phyloP scores from a whole-genome alignment of 371 early-diverging fungal genomes.

The Actinomortierella ambigua region DNA sequence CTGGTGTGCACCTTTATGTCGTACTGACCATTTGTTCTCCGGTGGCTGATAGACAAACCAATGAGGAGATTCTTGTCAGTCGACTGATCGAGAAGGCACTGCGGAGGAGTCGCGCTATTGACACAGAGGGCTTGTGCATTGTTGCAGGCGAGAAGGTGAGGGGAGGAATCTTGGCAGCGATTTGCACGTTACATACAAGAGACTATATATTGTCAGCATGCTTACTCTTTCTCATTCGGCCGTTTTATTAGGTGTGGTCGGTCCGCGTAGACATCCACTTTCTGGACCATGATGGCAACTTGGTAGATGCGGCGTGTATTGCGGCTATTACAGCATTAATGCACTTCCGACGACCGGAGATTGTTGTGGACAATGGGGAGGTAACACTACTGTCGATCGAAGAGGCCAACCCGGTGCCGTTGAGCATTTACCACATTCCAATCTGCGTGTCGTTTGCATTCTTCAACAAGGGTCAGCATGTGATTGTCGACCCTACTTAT shows the following conservation, averaged over 20 bases:
- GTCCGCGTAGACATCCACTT: constrained; percentile 91
- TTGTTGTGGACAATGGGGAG: constrained; percentile 88
- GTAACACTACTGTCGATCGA: constrained; percentile 57
- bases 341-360: constrained; percentile 94
- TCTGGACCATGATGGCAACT: constrained; percentile 92
- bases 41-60: constrained; percentile 56
- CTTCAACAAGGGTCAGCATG: constrained; percentile 77
- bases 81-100: constrained; percentile 90
- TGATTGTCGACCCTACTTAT: constrained; percentile 85
- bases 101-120: constrained; percentile 84
- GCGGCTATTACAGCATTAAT: constrained; percentile 90
- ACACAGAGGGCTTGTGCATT: constrained; percentile 96
- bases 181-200: not conserved
- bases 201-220: not conserved
- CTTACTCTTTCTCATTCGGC: not conserved
- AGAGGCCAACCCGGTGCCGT: constrained; percentile 87
- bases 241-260: constrained; percentile 79
- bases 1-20: no score
- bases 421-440: constrained; percentile 94
- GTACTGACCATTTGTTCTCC: constrained; percentile 1
- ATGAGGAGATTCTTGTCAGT: constrained; percentile 83
- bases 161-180: not conserved
- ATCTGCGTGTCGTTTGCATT: constrained; percentile 91
- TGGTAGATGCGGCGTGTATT: constrained; percentile 89
- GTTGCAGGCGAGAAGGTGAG: constrained; percentile 90